phyloP scores from a whole-genome alignment of 345 rosid genomes.

The Excoecaria cochinchinensis region DNA sequence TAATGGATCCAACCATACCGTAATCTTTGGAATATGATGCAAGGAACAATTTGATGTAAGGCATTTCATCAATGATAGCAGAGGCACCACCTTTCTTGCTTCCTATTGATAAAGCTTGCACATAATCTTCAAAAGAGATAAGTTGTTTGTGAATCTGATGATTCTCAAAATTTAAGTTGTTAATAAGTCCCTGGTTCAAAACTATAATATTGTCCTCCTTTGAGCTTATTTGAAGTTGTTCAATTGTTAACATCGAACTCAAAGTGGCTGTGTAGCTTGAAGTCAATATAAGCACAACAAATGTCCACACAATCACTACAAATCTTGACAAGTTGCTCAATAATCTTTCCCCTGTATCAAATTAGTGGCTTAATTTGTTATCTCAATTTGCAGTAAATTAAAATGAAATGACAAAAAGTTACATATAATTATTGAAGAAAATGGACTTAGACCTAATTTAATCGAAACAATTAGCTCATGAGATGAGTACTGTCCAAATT shows the following conservation, averaged over 20 bases:
- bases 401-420: no score
- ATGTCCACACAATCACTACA: conserved; percentile 35
- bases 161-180: neutral
- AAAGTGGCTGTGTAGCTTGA: conserved; percentile 46
- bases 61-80: conserved; percentile 29
- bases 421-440: no score
- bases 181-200: conserved; percentile 5
- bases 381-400: no score
- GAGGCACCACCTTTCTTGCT: conserved; percentile 25
- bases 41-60: conserved; percentile 20
- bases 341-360: conserved; percentile 26
- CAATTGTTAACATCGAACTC: conserved; percentile 39
- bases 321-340: conserved; percentile 40
- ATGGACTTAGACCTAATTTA: no score
- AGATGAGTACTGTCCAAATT: no score
- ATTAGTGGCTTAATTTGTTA: no score
- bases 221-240: conserved; percentile 24
- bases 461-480: no score
- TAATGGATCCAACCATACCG: conserved; percentile 24
- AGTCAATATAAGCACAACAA: conserved; percentile 36
- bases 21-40: conserved; percentile 19
- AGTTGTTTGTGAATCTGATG: neutral
- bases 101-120: conserved; percentile 22
- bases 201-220: neutral
- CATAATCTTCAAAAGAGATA: conserved; percentile 8